These are phyloP conservation scores for Tetracladium marchalianum DNA, from an alignment of 495 filamentous ascomycete species.

Conservation along the genomic window DNA sequence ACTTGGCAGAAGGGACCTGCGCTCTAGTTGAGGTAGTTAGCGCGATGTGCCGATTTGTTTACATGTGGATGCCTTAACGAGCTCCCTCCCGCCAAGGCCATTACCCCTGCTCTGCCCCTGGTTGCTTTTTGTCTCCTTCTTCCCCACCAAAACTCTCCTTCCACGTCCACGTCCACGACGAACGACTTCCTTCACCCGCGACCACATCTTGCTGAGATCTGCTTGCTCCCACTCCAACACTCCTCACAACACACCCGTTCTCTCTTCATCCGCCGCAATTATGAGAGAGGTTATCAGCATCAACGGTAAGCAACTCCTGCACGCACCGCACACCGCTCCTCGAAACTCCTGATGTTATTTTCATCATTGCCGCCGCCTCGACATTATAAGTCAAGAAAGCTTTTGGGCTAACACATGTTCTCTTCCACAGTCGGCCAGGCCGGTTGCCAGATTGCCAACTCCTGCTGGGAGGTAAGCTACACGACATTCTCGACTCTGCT, in stretches of 20 bases:
- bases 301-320: constrained; percentile 70
- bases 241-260: constrained; percentile 1
- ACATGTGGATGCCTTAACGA: no score
- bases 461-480: constrained; percentile 95
- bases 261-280: constrained; percentile 32
- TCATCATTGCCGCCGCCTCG: constrained; percentile 11
- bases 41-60: no score
- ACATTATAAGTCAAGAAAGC: constrained; percentile 2
- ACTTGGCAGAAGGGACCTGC: no score
- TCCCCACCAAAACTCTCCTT: constrained; percentile 16
- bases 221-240: constrained; percentile 12
- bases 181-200: constrained; percentile 13
- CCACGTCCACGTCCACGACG: constrained; percentile 19
- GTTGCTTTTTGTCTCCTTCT: constrained; percentile 21
- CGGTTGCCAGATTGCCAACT: constrained; percentile 99
- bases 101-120: constrained; percentile 15
- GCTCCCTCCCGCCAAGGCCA: constrained; percentile 12
- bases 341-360: constrained; percentile 3
- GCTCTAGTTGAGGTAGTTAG: no score
- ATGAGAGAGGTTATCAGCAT: constrained; percentile 99
- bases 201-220: constrained; percentile 19
- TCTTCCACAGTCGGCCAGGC: constrained; percentile 85
- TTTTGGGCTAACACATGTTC: constrained; percentile 18
- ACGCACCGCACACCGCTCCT: constrained; percentile 20
- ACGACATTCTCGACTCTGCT: background rate